Base-by-base conservation (phyloP, 1,284 basidiomycete genomes). In the Cystobasidium pallidum region DNA sequence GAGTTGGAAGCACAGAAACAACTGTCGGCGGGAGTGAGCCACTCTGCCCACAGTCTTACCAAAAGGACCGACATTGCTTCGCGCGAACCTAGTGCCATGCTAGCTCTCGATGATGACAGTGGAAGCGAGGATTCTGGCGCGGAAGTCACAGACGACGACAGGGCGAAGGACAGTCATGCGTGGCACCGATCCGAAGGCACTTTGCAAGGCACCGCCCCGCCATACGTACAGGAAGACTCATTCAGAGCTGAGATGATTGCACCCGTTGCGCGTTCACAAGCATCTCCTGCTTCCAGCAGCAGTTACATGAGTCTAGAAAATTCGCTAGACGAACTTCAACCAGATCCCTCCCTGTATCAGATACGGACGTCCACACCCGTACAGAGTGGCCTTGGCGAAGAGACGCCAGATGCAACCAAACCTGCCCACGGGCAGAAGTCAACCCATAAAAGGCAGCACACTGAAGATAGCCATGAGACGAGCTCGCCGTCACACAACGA, bases 81-180 rank as follows among this genome's bases (percentile, higher is more conserved):
- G 43, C 43, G n/a, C 3, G 43, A 19, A 8, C 11, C 3, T 19
- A 3, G 3, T 17, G 43, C 19, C 19, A 45, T 15, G 19, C 43
- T 15, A 45, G 32, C 13, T 34, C 30, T 43, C 1, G 58, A 39
- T 6, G 58, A 36, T 10, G 47, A 49, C n/a, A 49, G 62, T 34
- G 62, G 62, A 30, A 64, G 62, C 43, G 62, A 64, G 21, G 62
- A 64, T 64, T 64, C 62, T 3, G 3, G 10, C 4, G 62, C 43
- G 8, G 45, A 51, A 34, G 28, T 64, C 15, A 64, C 62, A 30
- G 43, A 47, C 24, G 34, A 61, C 45, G 62, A 49, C 3, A 7
- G 17, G 28, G 45, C 21, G 19, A 32, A 34, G 28, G 21, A 49
- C 26, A 36, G 34, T n/a, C 10, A 19, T 1, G 17, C 43, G 19